phyloP scores from a whole-genome alignment of 108 stramenopile genomes.

The Fragilariopsis cylindrus region DNA sequence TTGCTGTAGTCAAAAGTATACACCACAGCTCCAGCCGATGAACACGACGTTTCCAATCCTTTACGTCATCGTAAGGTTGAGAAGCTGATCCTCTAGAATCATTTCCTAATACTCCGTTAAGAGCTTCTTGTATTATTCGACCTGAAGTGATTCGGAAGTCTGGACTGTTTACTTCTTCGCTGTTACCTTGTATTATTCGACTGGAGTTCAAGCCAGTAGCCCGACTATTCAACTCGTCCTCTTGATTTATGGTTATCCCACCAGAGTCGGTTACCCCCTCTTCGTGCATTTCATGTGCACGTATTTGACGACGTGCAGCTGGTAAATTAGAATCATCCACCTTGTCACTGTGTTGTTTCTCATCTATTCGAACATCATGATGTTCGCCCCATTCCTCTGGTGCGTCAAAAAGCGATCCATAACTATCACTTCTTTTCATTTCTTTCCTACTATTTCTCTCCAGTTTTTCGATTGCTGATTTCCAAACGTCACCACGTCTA shows the following conservation, averaged over 20 bases:
- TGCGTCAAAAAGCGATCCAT: not conserved
- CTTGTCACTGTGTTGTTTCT: not conserved
- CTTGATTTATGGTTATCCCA: not conserved
- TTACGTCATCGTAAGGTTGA: not conserved
- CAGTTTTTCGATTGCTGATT: not conserved
- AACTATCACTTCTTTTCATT: not conserved
- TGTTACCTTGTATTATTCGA: not conserved
- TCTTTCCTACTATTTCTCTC: not conserved
- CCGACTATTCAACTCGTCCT: not conserved
- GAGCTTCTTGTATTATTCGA: not conserved
- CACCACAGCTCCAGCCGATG: constrained; percentile 4
- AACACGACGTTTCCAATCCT: not conserved
- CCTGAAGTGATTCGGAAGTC: too few species aligned
- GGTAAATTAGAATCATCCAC: not conserved
- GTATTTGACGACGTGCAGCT: not conserved
- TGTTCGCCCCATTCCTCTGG: not conserved
- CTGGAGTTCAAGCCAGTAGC: not conserved
- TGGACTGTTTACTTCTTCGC: too few species aligned
- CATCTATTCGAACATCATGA: too few species aligned
- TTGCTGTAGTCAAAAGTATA: not conserved
- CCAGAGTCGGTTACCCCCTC: not conserved
- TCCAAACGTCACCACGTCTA: not conserved
- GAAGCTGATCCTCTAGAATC: too few species aligned
- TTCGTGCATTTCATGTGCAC: too few species aligned
- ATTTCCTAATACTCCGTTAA: not conserved